A percentile compares a stretch with the other conserved stretches of the same genome.
phyloP scores from a whole-genome alignment of 257 asterid species.

The Prunella vulgaris region DNA sequence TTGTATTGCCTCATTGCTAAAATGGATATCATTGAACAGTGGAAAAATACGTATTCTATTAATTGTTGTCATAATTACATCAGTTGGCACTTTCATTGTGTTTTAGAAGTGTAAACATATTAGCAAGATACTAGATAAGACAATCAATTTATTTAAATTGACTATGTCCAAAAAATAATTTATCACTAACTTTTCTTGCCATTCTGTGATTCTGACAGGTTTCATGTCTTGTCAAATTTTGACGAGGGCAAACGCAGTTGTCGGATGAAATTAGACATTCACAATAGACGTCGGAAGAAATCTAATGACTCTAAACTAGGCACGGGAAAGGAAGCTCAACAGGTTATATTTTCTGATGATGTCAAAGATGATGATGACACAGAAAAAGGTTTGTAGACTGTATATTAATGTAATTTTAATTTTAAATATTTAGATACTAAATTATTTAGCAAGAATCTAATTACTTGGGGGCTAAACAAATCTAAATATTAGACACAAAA shows the following conservation, averaged over 20 bases:
- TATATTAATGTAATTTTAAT: not conserved
- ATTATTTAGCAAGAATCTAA: not conserved
- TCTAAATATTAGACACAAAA: too few relatives aligned
- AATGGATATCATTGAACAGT: not conserved
- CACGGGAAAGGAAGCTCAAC: conserved; percentile 45
- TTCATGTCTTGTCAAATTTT: conserved; percentile 73
- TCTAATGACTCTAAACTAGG: conserved; percentile 48
- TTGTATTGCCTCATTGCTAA: not conserved
- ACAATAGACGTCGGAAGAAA: conserved; percentile 81
- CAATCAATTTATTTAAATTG: not conserved
- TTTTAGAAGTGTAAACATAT: not conserved
- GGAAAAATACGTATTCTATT: not conserved
- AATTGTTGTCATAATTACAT: not conserved
- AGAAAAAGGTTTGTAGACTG: conserved; percentile 49
- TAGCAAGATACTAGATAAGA: not conserved
- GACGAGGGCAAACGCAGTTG: conserved; percentile 95
- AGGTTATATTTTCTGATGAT: conserved; percentile 41
- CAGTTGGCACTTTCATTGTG: not conserved
- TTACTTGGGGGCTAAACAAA: conserved; percentile 16
- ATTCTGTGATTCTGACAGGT: conserved; percentile 47
- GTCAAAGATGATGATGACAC: conserved; percentile 53
- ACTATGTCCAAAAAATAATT: not conserved
- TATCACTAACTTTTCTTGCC: not conserved
- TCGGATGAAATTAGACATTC: conserved; percentile 81
- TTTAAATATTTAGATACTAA: not conserved